Evolutionary conservation across 2,329 filamentous ascomycete species (phyloP), one percentile per base, ranked within the genome.

Genomic region (Stylonectria norvegica): DNA sequence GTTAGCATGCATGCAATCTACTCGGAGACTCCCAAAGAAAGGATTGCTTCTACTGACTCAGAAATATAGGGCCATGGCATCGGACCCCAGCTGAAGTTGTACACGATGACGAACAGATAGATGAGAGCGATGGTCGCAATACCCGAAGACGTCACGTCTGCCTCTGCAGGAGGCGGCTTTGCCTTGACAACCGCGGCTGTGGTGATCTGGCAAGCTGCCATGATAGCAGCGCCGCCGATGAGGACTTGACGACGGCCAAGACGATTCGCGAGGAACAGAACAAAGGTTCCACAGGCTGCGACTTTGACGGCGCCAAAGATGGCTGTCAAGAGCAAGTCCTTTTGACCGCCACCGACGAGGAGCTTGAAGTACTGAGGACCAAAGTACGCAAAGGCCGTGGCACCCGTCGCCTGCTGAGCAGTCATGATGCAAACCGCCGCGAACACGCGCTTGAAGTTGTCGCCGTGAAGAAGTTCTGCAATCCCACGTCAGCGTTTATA

Each of bases 11-110:
- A 17, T 8, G 10, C 16, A 7, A 18, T 6, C 5, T 10, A 14
- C 12, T 16, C n/a, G n/a, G n/a, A n/a, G n/a, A n/a, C n/a, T n/a
- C n/a, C n/a, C n/a, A n/a, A n/a, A 16, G 12, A 15, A 14, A 5
- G 8, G 10, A 6, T 10, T n/a, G 12, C 3, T 15, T 7, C 8
- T 7, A 55, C 53, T 49, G 55, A 63, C 64, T 73, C 67, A 4
- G 66, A 65, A 5, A 81, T 73, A 52, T 83, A 80, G 47, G 83
- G 81, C 79, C 79, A 84, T 60, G 76, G 79, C 19, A 78, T 75
- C 0, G 78, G 77, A 0, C 79, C 80, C 79, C 79, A 83, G 4
- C 72, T 73, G 43, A 76, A 73, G 48, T 81, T 76, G 68, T 82
- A 84, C 61, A 79, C 76, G 20, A 50, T 72, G 0, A 79, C 79